Percentiles rank a stretch among this genome's conserved stretches.
Evolutionary conservation across 106 monocot genomes (phyloP).

Genomic region (Xerophyta viscosa): DNA sequence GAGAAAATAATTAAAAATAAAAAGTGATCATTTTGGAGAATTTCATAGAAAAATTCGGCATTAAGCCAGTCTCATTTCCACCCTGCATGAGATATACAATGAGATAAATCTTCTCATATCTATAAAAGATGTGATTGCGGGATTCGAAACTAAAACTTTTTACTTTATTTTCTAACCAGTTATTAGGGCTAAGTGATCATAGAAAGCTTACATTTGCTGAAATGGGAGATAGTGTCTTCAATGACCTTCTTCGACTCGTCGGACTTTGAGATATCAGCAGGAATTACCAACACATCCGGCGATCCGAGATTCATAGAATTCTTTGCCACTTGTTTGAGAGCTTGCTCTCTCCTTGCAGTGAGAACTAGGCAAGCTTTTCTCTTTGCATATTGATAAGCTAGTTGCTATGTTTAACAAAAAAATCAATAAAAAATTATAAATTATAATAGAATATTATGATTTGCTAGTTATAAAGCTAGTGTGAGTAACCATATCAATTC

Average conservation of each 20-base stretch:
- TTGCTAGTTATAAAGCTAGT: background rate
- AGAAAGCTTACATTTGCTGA: conserved; percentile 31
- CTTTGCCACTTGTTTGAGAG: conserved; percentile 31
- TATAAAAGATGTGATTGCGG: too few relatives aligned
- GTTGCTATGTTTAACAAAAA: conserved; percentile 22
- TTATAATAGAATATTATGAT: background rate
- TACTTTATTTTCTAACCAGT: too few relatives aligned
- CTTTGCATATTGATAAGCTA: conserved; percentile 71
- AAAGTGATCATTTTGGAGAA: background rate
- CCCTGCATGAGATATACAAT: too few relatives aligned
- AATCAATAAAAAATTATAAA: too few relatives aligned
- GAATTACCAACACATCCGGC: conserved; percentile 41
- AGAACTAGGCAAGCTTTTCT: conserved; percentile 54
- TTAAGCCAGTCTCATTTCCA: too few relatives aligned
- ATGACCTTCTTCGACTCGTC: conserved; percentile 36
- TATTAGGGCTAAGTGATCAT: too few relatives aligned
- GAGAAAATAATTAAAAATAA: too few relatives aligned
- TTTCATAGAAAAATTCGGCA: too few relatives aligned
- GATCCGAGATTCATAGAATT: conserved; percentile 23
- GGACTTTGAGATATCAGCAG: conserved; percentile 34
- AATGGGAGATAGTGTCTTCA: conserved; percentile 39
- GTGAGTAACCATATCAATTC: too few relatives aligned
- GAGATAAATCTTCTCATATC: too few relatives aligned
- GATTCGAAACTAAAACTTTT: too few relatives aligned
- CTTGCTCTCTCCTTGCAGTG: conserved; percentile 44